phyloP scores from a whole-genome alignment of 2,329 filamentous ascomycete species.

The Colletotrichum graminicola region DNA sequence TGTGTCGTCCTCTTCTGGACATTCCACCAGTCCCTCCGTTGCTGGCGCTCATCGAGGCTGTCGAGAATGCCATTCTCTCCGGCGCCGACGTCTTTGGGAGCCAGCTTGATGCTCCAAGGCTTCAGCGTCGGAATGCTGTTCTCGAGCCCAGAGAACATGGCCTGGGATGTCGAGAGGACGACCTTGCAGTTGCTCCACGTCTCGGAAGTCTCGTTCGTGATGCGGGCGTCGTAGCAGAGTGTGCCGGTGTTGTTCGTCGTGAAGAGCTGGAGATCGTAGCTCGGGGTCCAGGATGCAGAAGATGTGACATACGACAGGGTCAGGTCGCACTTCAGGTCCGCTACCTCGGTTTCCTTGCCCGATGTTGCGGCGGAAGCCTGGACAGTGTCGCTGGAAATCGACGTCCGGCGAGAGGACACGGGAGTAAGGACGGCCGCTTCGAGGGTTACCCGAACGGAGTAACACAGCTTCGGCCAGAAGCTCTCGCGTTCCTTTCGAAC shows the following conservation, averaged over 20 bases:
- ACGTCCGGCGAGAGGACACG: slow-evolving; percentile 61
- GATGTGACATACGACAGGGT: slow-evolving; percentile 71
- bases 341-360: slow-evolving; percentile 45
- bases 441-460: slow-evolving; percentile 64
- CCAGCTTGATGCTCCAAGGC: slow-evolving; percentile 69
- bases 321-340: slow-evolving; percentile 56
- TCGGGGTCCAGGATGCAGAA: slow-evolving; percentile 69
- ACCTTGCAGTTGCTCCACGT: slow-evolving; percentile 72
- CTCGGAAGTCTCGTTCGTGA: slow-evolving; percentile 73
- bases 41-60: slow-evolving; percentile 55
- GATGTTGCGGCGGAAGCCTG: slow-evolving; percentile 58
- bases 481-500: slow-evolving; percentile 57
- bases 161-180: slow-evolving; percentile 73
- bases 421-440: slow-evolving; percentile 60
- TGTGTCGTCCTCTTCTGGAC: slow-evolving; percentile 44
- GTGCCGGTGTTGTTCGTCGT: slow-evolving; percentile 65
- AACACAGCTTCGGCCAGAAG: slow-evolving; percentile 65
- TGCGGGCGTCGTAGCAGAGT: slow-evolving; percentile 72
- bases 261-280: slow-evolving; percentile 72
- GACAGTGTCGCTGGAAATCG: slow-evolving; percentile 65
- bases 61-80: slow-evolving; percentile 48
- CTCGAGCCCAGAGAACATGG: slow-evolving; percentile 67
- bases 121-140: slow-evolving; percentile 66
- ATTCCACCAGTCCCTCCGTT: slow-evolving; percentile 50
- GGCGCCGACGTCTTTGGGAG: slow-evolving; percentile 45